A percentile compares a stretch with the other conserved stretches of the same genome.
phyloP scores from a whole-genome alignment of 108 stramenopile genomes.

The Cyclostephanos invisitatus region DNA sequence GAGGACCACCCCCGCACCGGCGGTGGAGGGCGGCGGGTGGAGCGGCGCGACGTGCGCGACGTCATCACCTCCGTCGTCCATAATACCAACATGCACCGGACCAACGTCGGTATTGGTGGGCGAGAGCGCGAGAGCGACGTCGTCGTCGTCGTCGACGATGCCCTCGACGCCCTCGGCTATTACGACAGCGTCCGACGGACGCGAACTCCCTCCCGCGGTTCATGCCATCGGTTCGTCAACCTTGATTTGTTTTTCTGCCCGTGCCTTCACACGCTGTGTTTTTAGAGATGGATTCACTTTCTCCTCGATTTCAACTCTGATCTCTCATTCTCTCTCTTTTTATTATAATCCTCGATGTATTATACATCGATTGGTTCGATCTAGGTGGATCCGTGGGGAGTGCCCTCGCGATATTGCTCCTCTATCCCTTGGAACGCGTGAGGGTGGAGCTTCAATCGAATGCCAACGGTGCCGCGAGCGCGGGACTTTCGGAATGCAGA shows the following conservation, averaged over 20 bases:
- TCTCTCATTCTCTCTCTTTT: neutral
- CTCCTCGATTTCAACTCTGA: neutral
- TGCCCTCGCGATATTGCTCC: constrained; percentile 66
- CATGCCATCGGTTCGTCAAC: constrained; percentile 59
- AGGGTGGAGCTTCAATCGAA: constrained; percentile 64
- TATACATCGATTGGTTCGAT: neutral
- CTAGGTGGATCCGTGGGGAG: constrained; percentile 69
- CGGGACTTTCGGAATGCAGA: neutral
- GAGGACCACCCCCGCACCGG: neutral
- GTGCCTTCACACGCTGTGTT: neutral
- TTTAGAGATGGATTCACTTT: neutral
- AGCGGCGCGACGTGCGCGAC: too few species aligned
- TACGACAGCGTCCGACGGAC: neutral
- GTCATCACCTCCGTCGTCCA: too few species aligned
- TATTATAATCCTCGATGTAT: neutral
- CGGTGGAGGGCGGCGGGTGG: neutral
- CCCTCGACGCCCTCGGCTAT: neutral
- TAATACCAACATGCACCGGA: too few species aligned
- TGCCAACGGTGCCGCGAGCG: neutral
- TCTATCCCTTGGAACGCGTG: constrained; percentile 80
- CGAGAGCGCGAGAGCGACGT: neutral
- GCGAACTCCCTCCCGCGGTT: constrained; percentile 46
- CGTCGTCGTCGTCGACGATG: neutral
- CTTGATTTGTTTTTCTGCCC: neutral
- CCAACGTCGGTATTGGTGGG: neutral